Evolutionary conservation across 2,329 filamentous ascomycete genomes (phyloP).

Genomic region (Xylaria sp.): DNA sequence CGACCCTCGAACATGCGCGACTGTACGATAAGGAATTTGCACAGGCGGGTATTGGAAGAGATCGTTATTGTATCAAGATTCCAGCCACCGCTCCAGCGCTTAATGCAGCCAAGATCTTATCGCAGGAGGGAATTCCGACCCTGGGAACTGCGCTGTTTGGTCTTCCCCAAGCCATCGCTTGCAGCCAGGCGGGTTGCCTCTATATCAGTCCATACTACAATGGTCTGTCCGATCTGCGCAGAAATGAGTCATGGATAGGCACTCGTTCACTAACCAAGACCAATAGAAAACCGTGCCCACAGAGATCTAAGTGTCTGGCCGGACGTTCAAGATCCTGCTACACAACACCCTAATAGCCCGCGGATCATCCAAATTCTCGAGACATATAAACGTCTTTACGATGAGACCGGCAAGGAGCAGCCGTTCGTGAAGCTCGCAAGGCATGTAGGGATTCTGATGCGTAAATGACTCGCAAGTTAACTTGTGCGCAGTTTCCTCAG

Average conservation of each 20-base stretch:
- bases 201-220: constrained; percentile 58
- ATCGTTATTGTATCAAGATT: constrained; percentile 58
- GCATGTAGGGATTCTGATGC: neutral
- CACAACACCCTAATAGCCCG: constrained; percentile 53
- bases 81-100: constrained; percentile 55
- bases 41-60: constrained; percentile 50
- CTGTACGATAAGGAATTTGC: constrained; percentile 54
- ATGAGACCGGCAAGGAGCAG: constrained; percentile 55
- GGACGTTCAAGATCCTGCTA: constrained; percentile 52
- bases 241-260: neutral
- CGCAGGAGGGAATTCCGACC: constrained; percentile 40
- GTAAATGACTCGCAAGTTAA: neutral
- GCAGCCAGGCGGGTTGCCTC: constrained; percentile 52
- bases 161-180: constrained; percentile 55
- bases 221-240: constrained; percentile 37
- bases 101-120: constrained; percentile 50
- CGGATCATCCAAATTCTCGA: constrained; percentile 56
- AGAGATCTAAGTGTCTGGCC: constrained; percentile 52
- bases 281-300: constrained; percentile 49
- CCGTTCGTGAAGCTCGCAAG: constrained; percentile 55
- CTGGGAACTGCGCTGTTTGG: constrained; percentile 55
- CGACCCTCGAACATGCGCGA: constrained; percentile 52
- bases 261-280: neutral
- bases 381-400: constrained; percentile 52
- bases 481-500: constrained; percentile 44